A percentile compares a stretch with the other conserved stretches of the same genome.
These are phyloP conservation scores for Phytophthora pisi DNA, from an alignment of 352 stramenopile species.

Conservation along the genomic window DNA sequence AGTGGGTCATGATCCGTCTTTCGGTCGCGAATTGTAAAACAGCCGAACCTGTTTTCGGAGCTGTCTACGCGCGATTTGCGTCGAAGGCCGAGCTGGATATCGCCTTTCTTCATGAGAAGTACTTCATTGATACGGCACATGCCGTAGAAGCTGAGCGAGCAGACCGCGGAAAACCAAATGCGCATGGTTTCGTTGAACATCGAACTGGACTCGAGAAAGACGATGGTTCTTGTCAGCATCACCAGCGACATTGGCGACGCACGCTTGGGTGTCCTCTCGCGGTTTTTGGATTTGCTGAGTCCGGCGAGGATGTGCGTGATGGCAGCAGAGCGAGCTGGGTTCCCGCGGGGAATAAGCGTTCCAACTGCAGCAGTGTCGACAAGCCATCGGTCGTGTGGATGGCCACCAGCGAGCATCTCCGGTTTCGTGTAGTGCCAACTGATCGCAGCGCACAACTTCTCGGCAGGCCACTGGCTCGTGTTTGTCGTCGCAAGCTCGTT, in stretches of 20 bases:
- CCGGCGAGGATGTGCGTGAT: constrained; percentile 14
- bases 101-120: constrained; percentile 13
- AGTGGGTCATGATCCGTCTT: constrained; percentile 20
- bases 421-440: constrained; percentile 19
- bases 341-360: constrained; percentile 1
- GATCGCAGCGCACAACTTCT: constrained; percentile 6
- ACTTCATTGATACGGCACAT: constrained; percentile 35
- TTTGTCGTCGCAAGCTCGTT: constrained; percentile 16
- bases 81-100: constrained; percentile 11
- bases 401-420: constrained; percentile 9
- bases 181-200: constrained; percentile 29
- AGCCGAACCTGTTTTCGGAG: constrained; percentile 4
- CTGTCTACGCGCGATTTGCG: neutral
- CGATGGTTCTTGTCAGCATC: constrained; percentile 7
- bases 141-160: constrained; percentile 25
- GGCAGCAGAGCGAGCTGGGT: neutral
- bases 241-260: constrained; percentile 12
- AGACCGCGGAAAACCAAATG: constrained; percentile 17
- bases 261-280: constrained; percentile 7
- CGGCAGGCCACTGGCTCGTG: constrained; percentile 8
- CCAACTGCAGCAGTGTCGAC: constrained; percentile 7
- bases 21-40: constrained; percentile 18
- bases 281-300: constrained; percentile 18
- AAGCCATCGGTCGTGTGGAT: constrained; percentile 22
- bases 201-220: constrained; percentile 8